A percentile compares a stretch with the other conserved stretches of the same genome.
These are phyloP conservation scores for Trichoderma erinaceum DNA, from an alignment of 495 filamentous ascomycete species.

Conservation along the genomic window DNA sequence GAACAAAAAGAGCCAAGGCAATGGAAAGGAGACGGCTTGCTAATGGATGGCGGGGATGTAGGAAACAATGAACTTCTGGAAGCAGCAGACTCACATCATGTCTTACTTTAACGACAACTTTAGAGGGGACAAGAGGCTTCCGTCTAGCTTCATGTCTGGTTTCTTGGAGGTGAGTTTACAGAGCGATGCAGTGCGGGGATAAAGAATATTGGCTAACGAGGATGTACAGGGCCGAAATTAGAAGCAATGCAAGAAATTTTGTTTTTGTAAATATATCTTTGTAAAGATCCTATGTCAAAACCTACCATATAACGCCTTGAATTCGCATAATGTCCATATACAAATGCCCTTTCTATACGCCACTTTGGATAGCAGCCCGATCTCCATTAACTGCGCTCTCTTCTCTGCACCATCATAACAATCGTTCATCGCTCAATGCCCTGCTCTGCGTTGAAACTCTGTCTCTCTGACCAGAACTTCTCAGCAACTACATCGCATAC, in stretches of 20 bases:
- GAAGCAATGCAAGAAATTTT: constrained; percentile 13
- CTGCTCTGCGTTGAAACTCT: constrained; percentile 11
- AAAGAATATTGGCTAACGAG: background rate
- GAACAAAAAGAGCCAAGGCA: background rate
- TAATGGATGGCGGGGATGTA: constrained; percentile 27
- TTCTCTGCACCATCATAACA: background rate
- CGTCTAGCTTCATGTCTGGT: constrained; percentile 80
- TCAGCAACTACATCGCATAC: constrained; percentile 87
- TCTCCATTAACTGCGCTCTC: background rate
- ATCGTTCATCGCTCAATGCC: constrained; percentile 4
- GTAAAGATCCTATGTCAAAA: constrained; percentile 22
- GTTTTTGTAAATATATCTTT: constrained; percentile 29
- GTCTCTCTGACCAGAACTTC: constrained; percentile 55
- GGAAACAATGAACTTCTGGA: constrained; percentile 99
- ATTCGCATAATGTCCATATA: constrained; percentile 11
- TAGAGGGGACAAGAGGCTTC: constrained; percentile 64
- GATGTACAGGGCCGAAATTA: constrained; percentile 14
- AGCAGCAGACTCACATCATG: constrained; percentile 91
- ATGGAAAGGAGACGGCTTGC: constrained; percentile 62
- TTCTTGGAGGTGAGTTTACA: constrained; percentile 71
- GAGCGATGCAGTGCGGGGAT: background rate
- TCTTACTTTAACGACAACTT: constrained; percentile 89
- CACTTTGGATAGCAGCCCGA: background rate
- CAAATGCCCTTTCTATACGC: background rate
- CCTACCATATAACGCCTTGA: constrained; percentile 5